These are phyloP conservation scores for Candida piceae DNA, from an alignment of 805 yeast species.

Conservation along the genomic window DNA sequence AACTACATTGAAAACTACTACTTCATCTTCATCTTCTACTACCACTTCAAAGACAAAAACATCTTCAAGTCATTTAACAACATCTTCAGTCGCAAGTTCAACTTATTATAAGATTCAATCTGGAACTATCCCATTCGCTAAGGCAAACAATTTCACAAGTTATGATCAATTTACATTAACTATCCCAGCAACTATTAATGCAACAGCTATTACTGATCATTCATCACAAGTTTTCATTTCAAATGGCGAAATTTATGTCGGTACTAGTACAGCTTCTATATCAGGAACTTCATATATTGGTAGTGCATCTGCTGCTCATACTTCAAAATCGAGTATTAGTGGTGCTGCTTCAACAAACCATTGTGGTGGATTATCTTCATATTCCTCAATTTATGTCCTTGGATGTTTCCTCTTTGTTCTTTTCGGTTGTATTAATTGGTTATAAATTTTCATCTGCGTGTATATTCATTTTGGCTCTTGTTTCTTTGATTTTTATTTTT, in stretches of 20 bases:
- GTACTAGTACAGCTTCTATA: constrained; percentile 7
- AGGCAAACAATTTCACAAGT: constrained; percentile 18
- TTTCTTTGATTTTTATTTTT: not conserved
- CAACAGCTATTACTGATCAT: constrained; percentile 10
- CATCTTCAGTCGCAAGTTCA: not conserved
- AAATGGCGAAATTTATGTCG: constrained; percentile 26
- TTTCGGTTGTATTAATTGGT: not conserved
- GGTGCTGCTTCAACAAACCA: not conserved
- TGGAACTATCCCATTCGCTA: constrained; percentile 30
- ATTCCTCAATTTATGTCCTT: not conserved
- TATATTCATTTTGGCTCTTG: not conserved
- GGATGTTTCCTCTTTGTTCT: not conserved
- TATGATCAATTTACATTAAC: constrained; percentile 25
- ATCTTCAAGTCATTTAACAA: constrained; percentile 1
- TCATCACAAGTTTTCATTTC: constrained; percentile 21
- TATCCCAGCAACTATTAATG: constrained; percentile 12
- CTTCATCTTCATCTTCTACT: not conserved
- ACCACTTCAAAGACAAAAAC: not conserved
- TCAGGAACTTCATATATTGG: not conserved
- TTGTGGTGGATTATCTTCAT: not conserved
- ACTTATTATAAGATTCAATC: constrained; percentile 20
- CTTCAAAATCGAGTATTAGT: constrained; percentile 1
- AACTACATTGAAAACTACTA: not conserved
- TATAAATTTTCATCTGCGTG: not conserved
- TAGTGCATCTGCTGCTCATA: constrained; percentile 9